These are phyloP conservation scores for Kalmanozyma brasiliensis DNA, from an alignment of 1,284 basidiomycete species.

Conservation along the genomic window DNA sequence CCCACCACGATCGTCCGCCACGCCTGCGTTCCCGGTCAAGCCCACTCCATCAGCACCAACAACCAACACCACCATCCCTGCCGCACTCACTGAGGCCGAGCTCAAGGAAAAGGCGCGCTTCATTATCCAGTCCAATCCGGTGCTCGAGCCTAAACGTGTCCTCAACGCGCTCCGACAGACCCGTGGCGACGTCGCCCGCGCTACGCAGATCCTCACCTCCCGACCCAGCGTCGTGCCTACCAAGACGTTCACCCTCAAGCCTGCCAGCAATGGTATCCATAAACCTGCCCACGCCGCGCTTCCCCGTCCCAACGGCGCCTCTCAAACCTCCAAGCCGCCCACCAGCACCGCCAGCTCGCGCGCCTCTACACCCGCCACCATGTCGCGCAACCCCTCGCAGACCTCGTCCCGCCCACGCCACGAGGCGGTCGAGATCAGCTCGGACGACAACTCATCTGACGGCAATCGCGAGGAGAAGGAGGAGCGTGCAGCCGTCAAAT, in stretches of 20 bases:
- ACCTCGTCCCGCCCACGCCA: conserved; percentile 5
- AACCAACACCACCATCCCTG: conserved; percentile 2
- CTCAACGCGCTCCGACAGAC: conserved; percentile 34
- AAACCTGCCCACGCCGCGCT: conserved; percentile 8
- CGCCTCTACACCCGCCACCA: conserved; percentile 21
- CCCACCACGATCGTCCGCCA: conserved; percentile 7
- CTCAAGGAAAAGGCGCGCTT: conserved; percentile 26
- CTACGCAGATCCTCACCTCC: conserved; percentile 16
- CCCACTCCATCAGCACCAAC: conserved; percentile 4
- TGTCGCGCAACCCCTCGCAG: conserved; percentile 17
- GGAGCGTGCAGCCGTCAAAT: conserved; percentile 70
- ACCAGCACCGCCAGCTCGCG: conserved; percentile 20
- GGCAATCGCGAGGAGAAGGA: conserved; percentile 52
- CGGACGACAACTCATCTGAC: conserved; percentile 56
- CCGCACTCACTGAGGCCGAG: conserved; percentile 21
- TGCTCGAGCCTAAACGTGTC: conserved; percentile 21
- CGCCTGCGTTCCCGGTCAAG: neutral
- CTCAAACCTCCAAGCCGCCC: conserved; percentile 10
- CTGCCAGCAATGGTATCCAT: conserved; percentile 12
- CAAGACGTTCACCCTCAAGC: conserved; percentile 37
- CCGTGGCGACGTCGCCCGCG: conserved; percentile 19
- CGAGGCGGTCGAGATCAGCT: conserved; percentile 40
- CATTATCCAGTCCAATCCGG: conserved; percentile 21
- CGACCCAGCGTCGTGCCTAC: conserved; percentile 28
- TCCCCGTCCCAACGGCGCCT: conserved; percentile 9